These are phyloP conservation scores for Scheffersomyces illinoinensis DNA, from an alignment of 1,139 yeast genomes.

Conservation along the genomic window DNA sequence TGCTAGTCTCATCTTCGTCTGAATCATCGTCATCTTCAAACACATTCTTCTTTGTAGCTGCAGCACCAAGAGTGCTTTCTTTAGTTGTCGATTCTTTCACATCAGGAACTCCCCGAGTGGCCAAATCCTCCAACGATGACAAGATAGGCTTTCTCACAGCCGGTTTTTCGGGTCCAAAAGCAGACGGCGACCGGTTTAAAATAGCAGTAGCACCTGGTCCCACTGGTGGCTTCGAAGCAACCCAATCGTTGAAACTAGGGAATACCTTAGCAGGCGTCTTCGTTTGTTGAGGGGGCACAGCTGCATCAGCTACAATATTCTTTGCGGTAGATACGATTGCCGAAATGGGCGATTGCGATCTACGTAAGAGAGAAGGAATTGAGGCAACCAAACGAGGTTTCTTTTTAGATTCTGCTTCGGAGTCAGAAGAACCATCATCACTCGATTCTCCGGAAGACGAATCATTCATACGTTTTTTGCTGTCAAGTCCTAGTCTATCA, in stretches of 20 bases:
- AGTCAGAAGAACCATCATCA: slow-evolving; percentile 13
- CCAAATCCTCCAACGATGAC: slow-evolving; percentile 58
- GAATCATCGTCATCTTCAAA: slow-evolving; percentile 2
- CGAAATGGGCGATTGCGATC: slow-evolving; percentile 7
- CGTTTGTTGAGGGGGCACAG: background rate
- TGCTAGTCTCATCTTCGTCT: slow-evolving; percentile 6
- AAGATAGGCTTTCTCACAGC: slow-evolving; percentile 29
- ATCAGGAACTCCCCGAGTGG: slow-evolving; percentile 61
- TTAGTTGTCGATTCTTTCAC: slow-evolving; percentile 42
- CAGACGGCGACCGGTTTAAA: background rate
- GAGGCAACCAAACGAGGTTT: slow-evolving; percentile 16
- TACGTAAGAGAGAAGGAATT: slow-evolving; percentile 8
- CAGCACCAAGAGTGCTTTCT: background rate
- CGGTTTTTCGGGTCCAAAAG: background rate
- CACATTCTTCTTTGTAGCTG: slow-evolving; percentile 2
- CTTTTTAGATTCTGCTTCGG: slow-evolving; percentile 13
- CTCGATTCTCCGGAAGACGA: slow-evolving; percentile 11
- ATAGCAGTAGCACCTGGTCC: background rate
- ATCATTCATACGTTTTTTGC: slow-evolving; percentile 11
- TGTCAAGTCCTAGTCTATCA: background rate
- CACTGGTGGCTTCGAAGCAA: background rate
- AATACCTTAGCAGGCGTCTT: background rate
- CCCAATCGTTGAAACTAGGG: background rate
- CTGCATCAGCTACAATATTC: background rate
- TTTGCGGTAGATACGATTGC: slow-evolving; percentile 1